Conservation (phyloP, 1,284 basidiomycete species). For the Schizopora paradoxa region DNA sequence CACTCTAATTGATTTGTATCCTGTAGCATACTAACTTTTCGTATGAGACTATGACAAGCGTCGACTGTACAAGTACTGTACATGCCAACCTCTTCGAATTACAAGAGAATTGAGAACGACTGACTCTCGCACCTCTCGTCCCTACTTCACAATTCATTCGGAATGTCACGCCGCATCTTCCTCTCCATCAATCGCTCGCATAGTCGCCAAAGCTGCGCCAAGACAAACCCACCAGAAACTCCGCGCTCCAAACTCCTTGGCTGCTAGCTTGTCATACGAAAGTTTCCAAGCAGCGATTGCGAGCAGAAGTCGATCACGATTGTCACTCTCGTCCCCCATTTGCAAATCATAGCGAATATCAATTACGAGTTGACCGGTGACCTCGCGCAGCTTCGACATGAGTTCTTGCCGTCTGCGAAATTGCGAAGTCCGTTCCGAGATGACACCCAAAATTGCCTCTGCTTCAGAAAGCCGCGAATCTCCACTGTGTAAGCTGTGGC, state of each 20-base stretch:
- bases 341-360: constrained; percentile 6
- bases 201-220: constrained; percentile 5
- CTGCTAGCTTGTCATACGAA: not conserved
- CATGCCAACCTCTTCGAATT: too few relatives aligned
- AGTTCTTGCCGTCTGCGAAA: constrained; percentile 21
- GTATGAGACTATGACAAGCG: too few relatives aligned
- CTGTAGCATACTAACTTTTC: too few relatives aligned
- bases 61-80: too few relatives aligned
- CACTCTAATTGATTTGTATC: too few relatives aligned
- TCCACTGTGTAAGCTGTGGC: constrained; percentile 15
- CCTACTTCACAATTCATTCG: too few relatives aligned
- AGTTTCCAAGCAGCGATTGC: constrained; percentile 11
- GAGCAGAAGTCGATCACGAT: not conserved
- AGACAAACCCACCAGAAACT: constrained; percentile 12
- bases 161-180: too few relatives aligned
- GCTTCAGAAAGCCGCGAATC: constrained; percentile 26
- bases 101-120: too few relatives aligned
- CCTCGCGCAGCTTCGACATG: constrained; percentile 24
- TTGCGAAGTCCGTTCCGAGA: constrained; percentile 23
- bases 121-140: too few relatives aligned
- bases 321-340: constrained; percentile 2
- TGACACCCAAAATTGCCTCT: constrained; percentile 27
- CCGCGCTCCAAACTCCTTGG: constrained; percentile 6
- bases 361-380: constrained; percentile 19
- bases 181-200: constrained; percentile 5